Evolutionary conservation across 306 rosid genomes (phyloP), one percentile per base, ranked within the genome.

Genomic region (Castanea mollissima): DNA sequence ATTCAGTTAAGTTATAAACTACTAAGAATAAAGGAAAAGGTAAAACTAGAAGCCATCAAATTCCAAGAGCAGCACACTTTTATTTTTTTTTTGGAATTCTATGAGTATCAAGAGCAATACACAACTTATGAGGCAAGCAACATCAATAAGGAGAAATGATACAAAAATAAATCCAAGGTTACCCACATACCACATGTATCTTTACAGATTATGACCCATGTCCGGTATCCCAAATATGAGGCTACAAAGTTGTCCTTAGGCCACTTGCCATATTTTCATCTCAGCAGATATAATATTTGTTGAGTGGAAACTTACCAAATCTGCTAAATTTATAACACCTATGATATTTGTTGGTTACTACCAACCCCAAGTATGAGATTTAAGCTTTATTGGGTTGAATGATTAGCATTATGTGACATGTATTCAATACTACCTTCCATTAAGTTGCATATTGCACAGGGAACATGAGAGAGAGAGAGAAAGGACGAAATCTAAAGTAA

Each of bases 121-220:
- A 75, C 54, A 41, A 75, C 55, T 57, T 74, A 75, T 38, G 52
- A 11, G 51, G 31, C 78, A 58, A 58, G 70, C n/a, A 31, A 60
- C 13, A 55, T 20, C 51, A 27, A 52, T 2, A 5, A 73, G 19
- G 21, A 7, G 4, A n/a, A 25, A 35, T 57, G 19, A 34, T 29
- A 73, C 8, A 11, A 0, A 73, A 15, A 51, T 63, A 78, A 75
- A 71, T 29, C 69, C 12, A 27, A 59, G 11, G 32, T 59, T 59
- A 59, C 13, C 65, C 65, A 59, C 12, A 49, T 12, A 12, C 16
- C 54, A 49, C 54, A 49, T 8, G 13, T 59, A 14, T 27, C 65
- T 11, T 11, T 12, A 9, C 13, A 21, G 4, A 23, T 59, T 59
- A 59, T 13, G 6, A 59, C 32, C 32, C 27, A 5, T 60, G 67